Base-by-base conservation (phyloP, 495 filamentous ascomycete species). In the Sphaerosporella brunnea region DNA sequence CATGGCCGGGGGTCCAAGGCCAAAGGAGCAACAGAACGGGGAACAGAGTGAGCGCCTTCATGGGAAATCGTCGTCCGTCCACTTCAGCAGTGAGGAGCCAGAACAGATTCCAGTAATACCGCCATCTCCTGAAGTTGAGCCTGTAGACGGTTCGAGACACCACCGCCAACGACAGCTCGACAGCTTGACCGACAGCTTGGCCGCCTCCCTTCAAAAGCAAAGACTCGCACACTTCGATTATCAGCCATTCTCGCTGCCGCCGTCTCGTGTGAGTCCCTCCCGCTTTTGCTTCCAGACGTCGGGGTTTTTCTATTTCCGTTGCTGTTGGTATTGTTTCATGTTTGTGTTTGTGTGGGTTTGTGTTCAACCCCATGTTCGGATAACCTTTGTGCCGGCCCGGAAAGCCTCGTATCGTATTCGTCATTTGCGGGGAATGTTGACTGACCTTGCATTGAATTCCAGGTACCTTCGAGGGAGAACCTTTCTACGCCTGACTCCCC, bases 201-300 rank as follows among this genome's bases (percentile, higher is more conserved):
- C 10, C 10, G 23, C 36, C 18, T 59, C 55, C 37, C 47, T 55
- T 19, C 52, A 61, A 36, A 38, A 60, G 20, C 47, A 54, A 28
- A 50, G 52, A 43, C 47, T 60, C 16, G 50, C 46, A 19, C 58
- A 62, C 13, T 56, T 56, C 25, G 57, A 61, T 45, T 60, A 53
- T 37, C 50, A 51, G 20, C 57, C 58, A 45, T 60, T 56, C 48
- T 60, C 57, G 9, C 23, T 60, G 28, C 53, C 58, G 4, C 53
- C 57, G 35, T 53, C 53, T 42, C 53, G 58, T 24, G 58, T 60
- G 50, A 53, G 57, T 60, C 39, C 13, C 21, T 48, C 28, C 36
- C n/a, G n/a, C n/a, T n/a, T n/a, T n/a, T n/a, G n/a, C n/a, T n/a
- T n/a, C n/a, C n/a, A n/a, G n/a, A n/a, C n/a, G n/a, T n/a, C n/a